Evolutionary conservation across 2,329 filamentous ascomycete genomes (phyloP).

Genomic region (Clonostachys rosea): DNA sequence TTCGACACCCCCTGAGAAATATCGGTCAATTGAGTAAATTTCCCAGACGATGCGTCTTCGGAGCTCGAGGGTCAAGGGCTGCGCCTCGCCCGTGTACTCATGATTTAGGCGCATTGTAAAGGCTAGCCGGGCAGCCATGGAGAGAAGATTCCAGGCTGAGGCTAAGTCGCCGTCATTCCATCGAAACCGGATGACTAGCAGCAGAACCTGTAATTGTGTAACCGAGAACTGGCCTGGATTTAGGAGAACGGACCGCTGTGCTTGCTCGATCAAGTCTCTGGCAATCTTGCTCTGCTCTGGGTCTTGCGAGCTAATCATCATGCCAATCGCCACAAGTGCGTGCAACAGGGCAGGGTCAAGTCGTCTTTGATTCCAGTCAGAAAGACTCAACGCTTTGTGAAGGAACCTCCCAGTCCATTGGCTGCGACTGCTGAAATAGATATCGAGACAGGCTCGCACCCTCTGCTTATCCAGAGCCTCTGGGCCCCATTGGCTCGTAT

Average conservation of each 20-base stretch:
- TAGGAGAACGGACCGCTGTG: slow-evolving; percentile 2
- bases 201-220: slow-evolving; percentile 10
- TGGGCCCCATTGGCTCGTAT: too few relatives aligned
- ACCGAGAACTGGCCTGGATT: too few relatives aligned
- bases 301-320: slow-evolving; percentile 1
- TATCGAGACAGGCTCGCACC: slow-evolving; percentile 4
- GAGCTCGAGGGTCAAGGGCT: slow-evolving; percentile 12
- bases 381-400: slow-evolving; percentile 10
- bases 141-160: slow-evolving; percentile 13
- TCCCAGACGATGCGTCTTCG: slow-evolving; percentile 17
- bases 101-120: slow-evolving; percentile 18
- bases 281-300: not conserved
- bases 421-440: slow-evolving; percentile 13
- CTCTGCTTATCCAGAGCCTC: too few relatives aligned
- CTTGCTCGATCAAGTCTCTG: slow-evolving; percentile 11
- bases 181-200: slow-evolving; percentile 11
- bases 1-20: slow-evolving; percentile 17
- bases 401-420: slow-evolving; percentile 11
- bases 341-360: slow-evolving; percentile 12
- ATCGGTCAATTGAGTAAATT: slow-evolving; percentile 12
- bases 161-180: slow-evolving; percentile 3
- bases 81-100: slow-evolving; percentile 6
- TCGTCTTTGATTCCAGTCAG: slow-evolving; percentile 13
- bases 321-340: slow-evolving; percentile 9
- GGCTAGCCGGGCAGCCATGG: slow-evolving; percentile 12